Percentiles rank a stretch among this genome's conserved stretches.
Conservation (phyloP, 2,329 filamentous ascomycete genomes). For the Aspergillus unguis region DNA sequence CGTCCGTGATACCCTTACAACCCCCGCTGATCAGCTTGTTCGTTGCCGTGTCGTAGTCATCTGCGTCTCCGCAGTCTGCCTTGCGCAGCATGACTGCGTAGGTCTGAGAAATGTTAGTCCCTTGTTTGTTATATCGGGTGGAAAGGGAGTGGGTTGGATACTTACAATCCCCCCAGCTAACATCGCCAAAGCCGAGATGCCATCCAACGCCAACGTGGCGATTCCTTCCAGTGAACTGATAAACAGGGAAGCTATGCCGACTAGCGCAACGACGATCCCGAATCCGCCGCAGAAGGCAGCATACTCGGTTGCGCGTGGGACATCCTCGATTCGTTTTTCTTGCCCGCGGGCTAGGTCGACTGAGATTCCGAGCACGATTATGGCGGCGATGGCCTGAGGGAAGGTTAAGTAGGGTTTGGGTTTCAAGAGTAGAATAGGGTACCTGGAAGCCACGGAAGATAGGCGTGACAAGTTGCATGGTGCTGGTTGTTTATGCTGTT, state of each 20-base stretch:
- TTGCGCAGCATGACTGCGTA: slow-evolving; percentile 21
- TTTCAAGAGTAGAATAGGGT: no score
- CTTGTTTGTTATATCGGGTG: no score
- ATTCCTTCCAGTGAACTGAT: slow-evolving; percentile 13
- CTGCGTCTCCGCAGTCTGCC: slow-evolving; percentile 12
- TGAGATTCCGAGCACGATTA: slow-evolving; percentile 24
- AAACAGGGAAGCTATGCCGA: slow-evolving; percentile 17
- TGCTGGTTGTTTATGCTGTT: no score
- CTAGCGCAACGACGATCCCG: slow-evolving; percentile 18
- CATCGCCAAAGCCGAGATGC: slow-evolving; percentile 18
- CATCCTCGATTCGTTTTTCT: slow-evolving; percentile 1
- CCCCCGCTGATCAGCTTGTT: slow-evolving; percentile 22
- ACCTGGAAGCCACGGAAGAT: no score
- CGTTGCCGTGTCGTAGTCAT: slow-evolving; percentile 4
- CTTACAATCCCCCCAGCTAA: slow-evolving; percentile 24
- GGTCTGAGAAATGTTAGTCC: no score
- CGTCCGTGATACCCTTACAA: slow-evolving; percentile 2
- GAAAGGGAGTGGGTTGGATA: no score
- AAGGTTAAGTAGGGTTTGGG: background rate
- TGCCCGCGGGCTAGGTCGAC: slow-evolving; percentile 22
- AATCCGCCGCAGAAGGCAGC: slow-evolving; percentile 22
- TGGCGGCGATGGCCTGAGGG: slow-evolving; percentile 18
- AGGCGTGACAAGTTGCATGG: no score
- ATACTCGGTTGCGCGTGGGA: slow-evolving; percentile 22
- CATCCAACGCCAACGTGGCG: slow-evolving; percentile 21